Percentiles rank a stretch among this genome's conserved stretches.
Evolutionary conservation across 1,284 basidiomycete species (phyloP).

Genomic region (Fistulinella cinereoalba): DNA sequence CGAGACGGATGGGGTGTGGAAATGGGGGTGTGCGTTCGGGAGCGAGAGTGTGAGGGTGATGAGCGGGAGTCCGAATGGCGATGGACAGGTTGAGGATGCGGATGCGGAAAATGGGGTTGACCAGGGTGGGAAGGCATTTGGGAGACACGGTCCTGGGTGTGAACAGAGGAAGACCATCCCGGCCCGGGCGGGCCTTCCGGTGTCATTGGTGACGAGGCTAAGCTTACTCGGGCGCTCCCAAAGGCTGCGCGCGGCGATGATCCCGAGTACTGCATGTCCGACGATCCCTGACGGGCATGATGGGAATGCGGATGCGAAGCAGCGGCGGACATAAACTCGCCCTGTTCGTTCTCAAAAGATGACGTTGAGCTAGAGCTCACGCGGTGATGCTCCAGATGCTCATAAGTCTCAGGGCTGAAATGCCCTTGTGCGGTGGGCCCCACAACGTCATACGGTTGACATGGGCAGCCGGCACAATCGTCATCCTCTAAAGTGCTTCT

Average conservation of each 20-base stretch:
- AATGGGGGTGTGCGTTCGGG: neutral
- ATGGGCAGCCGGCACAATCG: conserved; percentile 42
- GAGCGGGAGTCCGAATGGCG: neutral
- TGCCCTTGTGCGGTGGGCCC: neutral
- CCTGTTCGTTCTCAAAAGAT: conserved; percentile 33
- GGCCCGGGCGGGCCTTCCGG: neutral
- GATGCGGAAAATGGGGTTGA: neutral
- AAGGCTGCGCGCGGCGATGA: neutral
- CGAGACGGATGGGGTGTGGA: conserved; percentile 16
- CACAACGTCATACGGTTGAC: conserved; percentile 23
- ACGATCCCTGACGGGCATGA: conserved; percentile 1
- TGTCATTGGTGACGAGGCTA: neutral
- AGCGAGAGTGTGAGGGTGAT: neutral
- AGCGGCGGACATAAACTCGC: neutral
- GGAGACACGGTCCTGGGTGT: neutral
- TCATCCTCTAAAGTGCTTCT: conserved; percentile 31
- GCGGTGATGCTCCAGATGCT: conserved; percentile 25
- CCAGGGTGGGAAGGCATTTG: neutral
- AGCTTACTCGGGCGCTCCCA: neutral
- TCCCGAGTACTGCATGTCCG: neutral
- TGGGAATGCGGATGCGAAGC: conserved; percentile 11
- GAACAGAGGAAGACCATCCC: neutral
- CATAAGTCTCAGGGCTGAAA: neutral
- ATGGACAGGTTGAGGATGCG: neutral
- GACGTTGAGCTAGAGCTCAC: conserved; percentile 28